Percentiles rank a stretch among this genome's conserved stretches.
phyloP scores from a whole-genome alignment of 2,329 filamentous ascomycete species.

The Nemania sp. region DNA sequence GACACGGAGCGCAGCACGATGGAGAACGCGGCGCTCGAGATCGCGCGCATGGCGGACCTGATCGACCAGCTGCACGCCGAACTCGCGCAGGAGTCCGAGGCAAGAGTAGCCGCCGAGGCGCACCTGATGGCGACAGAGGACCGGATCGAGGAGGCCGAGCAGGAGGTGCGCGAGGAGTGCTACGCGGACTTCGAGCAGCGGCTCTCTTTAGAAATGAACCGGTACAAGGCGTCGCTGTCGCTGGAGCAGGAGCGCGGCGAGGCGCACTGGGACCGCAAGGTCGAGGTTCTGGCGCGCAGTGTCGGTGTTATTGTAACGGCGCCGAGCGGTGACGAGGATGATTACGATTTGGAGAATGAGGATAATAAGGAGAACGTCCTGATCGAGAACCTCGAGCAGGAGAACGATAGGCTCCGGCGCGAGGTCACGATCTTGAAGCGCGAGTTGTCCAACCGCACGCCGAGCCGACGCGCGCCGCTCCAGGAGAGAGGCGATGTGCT shows the following conservation, averaged over 20 bases:
- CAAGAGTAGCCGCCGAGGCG: slow-evolving; percentile 71
- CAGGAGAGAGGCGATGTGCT: slow-evolving; percentile 57
- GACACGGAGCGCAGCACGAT: slow-evolving; percentile 69
- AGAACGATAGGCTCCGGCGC: slow-evolving; percentile 69
- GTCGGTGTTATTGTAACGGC: slow-evolving; percentile 48
- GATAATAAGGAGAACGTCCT: slow-evolving; percentile 65
- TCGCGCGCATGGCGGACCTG: slow-evolving; percentile 76
- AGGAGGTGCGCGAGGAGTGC: slow-evolving; percentile 85
- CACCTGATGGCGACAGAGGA: slow-evolving; percentile 73
- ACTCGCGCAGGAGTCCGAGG: slow-evolving; percentile 70
- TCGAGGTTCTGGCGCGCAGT: slow-evolving; percentile 70
- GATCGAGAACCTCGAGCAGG: slow-evolving; percentile 67
- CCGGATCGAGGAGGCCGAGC: slow-evolving; percentile 69
- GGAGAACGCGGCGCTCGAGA: slow-evolving; percentile 79
- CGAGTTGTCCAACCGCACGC: slow-evolving; percentile 66
- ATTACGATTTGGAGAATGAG: slow-evolving; percentile 49
- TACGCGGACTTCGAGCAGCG: slow-evolving; percentile 81
- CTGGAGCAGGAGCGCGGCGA: slow-evolving; percentile 80
- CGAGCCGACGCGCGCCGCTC: slow-evolving; percentile 61
- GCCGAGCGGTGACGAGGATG: slow-evolving; percentile 50
- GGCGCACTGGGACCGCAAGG: slow-evolving; percentile 85
- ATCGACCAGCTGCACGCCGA: slow-evolving; percentile 73
- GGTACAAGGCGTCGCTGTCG: slow-evolving; percentile 81
- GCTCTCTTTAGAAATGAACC: slow-evolving; percentile 71
- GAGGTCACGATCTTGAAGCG: slow-evolving; percentile 68